Evolutionary conservation across 2,329 filamentous ascomycete genomes (phyloP).

Genomic region (Epichloe uncinata): DNA sequence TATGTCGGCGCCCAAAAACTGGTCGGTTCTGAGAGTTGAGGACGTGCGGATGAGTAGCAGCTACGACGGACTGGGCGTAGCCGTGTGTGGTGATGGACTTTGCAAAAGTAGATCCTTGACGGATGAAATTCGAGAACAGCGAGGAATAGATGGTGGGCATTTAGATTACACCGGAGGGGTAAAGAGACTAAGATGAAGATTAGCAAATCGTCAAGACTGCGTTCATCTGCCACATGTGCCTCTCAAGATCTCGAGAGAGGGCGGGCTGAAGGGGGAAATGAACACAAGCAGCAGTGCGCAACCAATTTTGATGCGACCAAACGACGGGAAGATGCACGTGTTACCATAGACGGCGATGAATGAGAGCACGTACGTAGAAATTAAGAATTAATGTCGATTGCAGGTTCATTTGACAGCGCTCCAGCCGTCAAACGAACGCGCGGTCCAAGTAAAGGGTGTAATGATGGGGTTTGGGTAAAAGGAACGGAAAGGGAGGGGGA

Average conservation of each 20-base stretch:
- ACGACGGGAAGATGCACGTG: neutral
- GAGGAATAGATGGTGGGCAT: constrained; percentile 67
- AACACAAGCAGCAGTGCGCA: neutral
- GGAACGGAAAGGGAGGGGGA: constrained; percentile 8
- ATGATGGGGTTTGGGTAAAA: constrained; percentile 6
- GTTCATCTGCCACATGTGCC: neutral
- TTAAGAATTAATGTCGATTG: constrained; percentile 49
- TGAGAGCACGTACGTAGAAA: constrained; percentile 46
- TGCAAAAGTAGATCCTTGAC: constrained; percentile 71
- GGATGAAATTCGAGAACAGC: constrained; percentile 72
- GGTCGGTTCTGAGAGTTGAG: constrained; percentile 59
- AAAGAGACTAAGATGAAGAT: constrained; percentile 29
- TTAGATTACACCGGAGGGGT: constrained; percentile 63
- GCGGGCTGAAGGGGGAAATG: neutral
- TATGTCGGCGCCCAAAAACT: constrained; percentile 46
- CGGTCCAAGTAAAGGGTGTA: constrained; percentile 26
- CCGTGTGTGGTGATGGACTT: constrained; percentile 96
- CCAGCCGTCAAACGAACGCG: constrained; percentile 86
- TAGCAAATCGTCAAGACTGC: neutral
- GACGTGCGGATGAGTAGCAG: constrained; percentile 71
- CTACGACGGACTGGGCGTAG: constrained; percentile 95
- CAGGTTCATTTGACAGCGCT: constrained; percentile 98
- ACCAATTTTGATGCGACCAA: neutral
- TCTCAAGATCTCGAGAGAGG: neutral
- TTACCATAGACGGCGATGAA: neutral